These are phyloP conservation scores for Wickerhamiella bombiphila DNA, from an alignment of 805 yeast species.

Conservation along the genomic window DNA sequence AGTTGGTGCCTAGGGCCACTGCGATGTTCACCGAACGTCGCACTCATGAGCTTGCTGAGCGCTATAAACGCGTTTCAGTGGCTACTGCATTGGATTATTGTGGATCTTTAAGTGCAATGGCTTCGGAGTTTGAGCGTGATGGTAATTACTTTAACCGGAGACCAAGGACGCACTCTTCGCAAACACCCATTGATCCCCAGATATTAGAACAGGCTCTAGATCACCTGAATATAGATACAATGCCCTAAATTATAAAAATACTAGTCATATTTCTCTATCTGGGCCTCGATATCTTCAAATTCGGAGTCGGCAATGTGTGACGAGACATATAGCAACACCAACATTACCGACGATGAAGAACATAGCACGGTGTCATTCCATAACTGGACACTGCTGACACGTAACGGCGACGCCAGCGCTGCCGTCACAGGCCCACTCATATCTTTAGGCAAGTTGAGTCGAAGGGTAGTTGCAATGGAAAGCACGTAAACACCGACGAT, in stretches of 20 bases:
- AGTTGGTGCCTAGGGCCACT: background rate
- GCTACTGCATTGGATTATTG: background rate
- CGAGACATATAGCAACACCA: constrained; percentile 16
- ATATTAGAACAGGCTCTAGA: no score
- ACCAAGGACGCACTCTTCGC: no score
- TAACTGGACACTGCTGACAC: constrained; percentile 25
- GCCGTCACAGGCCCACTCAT: constrained; percentile 28
- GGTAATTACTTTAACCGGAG: no score
- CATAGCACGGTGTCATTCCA: constrained; percentile 27
- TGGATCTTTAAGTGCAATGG: background rate
- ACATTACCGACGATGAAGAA: constrained; percentile 20
- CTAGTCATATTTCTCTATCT: background rate
- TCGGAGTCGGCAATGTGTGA: constrained; percentile 1
- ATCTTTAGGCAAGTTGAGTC: constrained; percentile 27
- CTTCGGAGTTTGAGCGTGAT: no score
- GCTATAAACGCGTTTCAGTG: background rate
- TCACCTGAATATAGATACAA: no score
- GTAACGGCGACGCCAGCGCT: constrained; percentile 29
- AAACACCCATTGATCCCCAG: no score
- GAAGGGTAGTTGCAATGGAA: constrained; percentile 28
- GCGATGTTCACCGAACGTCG: background rate
- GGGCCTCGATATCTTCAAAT: background rate
- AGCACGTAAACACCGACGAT: constrained; percentile 27
- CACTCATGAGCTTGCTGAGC: background rate
- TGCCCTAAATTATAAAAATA: no score